Base-by-base conservation (phyloP, 1,284 basidiomycete species). In the Leccinum angustisporum region DNA sequence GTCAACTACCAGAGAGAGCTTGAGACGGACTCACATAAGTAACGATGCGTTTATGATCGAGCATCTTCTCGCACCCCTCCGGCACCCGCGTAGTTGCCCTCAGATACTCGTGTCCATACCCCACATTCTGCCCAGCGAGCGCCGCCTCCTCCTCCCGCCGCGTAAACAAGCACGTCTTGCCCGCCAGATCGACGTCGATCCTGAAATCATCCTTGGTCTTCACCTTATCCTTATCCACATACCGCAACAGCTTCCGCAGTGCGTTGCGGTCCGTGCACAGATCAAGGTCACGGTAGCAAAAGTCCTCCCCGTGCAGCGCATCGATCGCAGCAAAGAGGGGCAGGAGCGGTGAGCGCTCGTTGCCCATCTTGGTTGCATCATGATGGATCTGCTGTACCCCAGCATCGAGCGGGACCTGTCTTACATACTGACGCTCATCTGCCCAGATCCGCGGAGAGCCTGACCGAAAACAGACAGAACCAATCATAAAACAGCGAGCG, bases 41-140 rank as follows among this genome's bases (percentile, higher is more conserved):
- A 50, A 80, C 65, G 34, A 75, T 72, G 16, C 79, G 74, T 57
- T 79, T 68, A 51, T 80, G 79, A 3, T 71, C 73, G 0, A 70
- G 52, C 62, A 74, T 72, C 36, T 67, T 66, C 48, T 76, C 75
- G 56, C 74, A 75, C 3, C 74, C 76, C 1, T 57, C 48, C 1
- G 72, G 68, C 5, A 36, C 51, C 50, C 27, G 68, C 18, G 77
- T 77, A 1, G 70, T 58, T 0, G 73, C 76, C 59, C 62, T 69
- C 40, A 74, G 62, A 54, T 77, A 79, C 56, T 78, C 74, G 8
- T 71, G 13, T 0, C 73, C 75, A 63, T 68, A 78, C 6, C 77
- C 76, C 33, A 58, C 57, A 3, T 65, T 27, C 50, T 63, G 63
- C 5, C 60, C 63, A 0, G 56, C 30, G n/a, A 54, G 3, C 11